These are phyloP conservation scores for Cyberlindnera veronae DNA, from an alignment of 805 yeast species.

Conservation along the genomic window DNA sequence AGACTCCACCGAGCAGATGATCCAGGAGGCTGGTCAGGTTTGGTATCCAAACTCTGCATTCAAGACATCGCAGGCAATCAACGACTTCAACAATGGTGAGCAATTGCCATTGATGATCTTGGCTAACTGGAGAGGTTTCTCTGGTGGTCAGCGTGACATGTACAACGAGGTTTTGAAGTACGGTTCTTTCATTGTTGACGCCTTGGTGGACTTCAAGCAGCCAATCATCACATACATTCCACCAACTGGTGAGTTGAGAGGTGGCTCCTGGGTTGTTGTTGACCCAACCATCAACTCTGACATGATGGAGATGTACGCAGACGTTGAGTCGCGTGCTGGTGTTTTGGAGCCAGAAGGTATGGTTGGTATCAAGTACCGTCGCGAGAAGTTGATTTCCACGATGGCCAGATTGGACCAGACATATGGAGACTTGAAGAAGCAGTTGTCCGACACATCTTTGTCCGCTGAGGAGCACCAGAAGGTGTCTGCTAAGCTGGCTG, in stretches of 20 bases:
- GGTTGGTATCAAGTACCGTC: conserved; percentile 97
- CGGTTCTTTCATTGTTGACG: conserved; percentile 96
- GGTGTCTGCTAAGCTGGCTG: conserved; percentile 61
- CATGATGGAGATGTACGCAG: conserved; percentile 99
- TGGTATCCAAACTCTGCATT: conserved; percentile 99
- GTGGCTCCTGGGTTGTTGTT: conserved; percentile 99
- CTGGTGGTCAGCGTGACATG: conserved; percentile 99
- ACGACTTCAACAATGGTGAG: conserved; percentile 97
- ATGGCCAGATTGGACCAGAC: conserved; percentile 85
- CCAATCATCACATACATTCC: conserved; percentile 97
- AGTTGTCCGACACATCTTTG: conserved; percentile 51
- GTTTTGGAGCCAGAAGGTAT: conserved; percentile 98
- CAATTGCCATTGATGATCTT: conserved; percentile 94
- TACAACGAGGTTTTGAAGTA: conserved; percentile 96
- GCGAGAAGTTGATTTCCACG: conserved; percentile 85
- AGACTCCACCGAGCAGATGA: conserved; percentile 78
- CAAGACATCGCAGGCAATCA: conserved; percentile 98
- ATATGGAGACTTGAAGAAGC: conserved; percentile 63
- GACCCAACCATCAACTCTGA: conserved; percentile 96
- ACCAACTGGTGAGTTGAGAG: conserved; percentile 97
- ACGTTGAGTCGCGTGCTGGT: conserved; percentile 93
- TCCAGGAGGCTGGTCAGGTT: conserved; percentile 98
- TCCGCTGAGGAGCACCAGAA: conserved; percentile 63
- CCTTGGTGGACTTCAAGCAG: conserved; percentile 91
- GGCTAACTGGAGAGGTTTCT: conserved; percentile 99